Evolutionary conservation across 208 protist species (phyloP).

Genomic region (Phytomonas francai): DNA sequence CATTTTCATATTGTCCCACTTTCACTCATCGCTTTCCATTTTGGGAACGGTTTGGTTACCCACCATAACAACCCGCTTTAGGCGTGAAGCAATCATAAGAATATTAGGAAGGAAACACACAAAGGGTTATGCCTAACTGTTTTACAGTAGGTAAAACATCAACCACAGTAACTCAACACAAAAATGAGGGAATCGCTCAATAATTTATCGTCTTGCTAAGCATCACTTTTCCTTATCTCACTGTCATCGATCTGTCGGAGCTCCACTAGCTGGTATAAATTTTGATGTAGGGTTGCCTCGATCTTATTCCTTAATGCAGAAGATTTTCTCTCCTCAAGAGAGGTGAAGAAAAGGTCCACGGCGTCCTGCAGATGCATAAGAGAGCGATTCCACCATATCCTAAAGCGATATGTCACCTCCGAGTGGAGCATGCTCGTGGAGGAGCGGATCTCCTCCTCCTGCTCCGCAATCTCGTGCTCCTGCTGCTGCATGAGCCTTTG

Average conservation of each 20-base stretch:
- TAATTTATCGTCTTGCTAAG: background rate
- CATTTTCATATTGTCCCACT: background rate
- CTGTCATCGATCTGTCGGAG: slow-evolving; percentile 21
- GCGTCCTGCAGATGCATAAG: slow-evolving; percentile 68
- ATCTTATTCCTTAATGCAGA: slow-evolving; percentile 33
- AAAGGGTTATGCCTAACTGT: too few relatives aligned
- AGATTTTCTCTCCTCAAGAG: slow-evolving; percentile 20
- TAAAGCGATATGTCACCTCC: slow-evolving; percentile 62
- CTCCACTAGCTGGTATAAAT: slow-evolving; percentile 50
- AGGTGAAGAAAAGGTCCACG: background rate
- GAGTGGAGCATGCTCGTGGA: slow-evolving; percentile 60
- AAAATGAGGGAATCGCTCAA: background rate
- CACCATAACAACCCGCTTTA: too few relatives aligned
- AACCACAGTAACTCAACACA: too few relatives aligned
- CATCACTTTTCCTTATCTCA: background rate
- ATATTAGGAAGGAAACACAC: too few relatives aligned
- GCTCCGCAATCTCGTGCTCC: slow-evolving; percentile 33
- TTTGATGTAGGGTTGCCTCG: slow-evolving; percentile 34
- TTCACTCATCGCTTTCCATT: too few relatives aligned
- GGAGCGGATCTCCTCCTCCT: slow-evolving; percentile 25
- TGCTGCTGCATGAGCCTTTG: slow-evolving; percentile 53
- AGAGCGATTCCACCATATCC: slow-evolving; percentile 79
- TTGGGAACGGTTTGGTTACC: too few relatives aligned
- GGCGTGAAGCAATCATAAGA: too few relatives aligned
- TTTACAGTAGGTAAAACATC: too few relatives aligned